A percentile compares a stretch with the other conserved stretches of the same genome.
phyloP scores from a whole-genome alignment of 352 stramenopile genomes.

The Phytopythium mirpurense region DNA sequence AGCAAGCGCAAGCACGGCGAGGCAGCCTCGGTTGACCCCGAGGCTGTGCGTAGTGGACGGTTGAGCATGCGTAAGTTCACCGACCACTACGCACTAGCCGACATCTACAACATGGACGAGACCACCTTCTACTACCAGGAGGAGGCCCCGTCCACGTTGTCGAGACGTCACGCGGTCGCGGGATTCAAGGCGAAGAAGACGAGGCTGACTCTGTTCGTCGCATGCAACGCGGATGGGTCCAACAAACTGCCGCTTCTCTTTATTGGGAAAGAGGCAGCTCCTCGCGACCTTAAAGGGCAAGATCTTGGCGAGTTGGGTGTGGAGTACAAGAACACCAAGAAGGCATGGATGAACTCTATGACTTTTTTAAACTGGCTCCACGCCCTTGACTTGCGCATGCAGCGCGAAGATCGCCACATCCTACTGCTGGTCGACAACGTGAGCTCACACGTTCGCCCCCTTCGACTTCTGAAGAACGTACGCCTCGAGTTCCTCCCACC shows the following conservation, averaged over 20 bases:
- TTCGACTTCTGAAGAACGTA: background rate
- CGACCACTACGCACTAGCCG: background rate
- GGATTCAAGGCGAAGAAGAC: conserved; percentile 10
- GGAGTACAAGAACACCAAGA: conserved; percentile 12
- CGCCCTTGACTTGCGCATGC: conserved; percentile 7
- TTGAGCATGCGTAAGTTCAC: conserved; percentile 1
- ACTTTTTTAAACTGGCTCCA: conserved; percentile 12
- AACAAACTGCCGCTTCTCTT: conserved; percentile 10
- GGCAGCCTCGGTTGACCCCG: conserved; percentile 6
- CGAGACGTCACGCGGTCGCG: background rate
- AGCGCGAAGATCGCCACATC: conserved; percentile 3
- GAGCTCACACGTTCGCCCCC: conserved; percentile 2
- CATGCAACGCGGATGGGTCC: conserved; percentile 7
- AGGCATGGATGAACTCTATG: conserved; percentile 15
- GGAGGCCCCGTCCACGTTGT: conserved; percentile 7
- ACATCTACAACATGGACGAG: conserved; percentile 16
- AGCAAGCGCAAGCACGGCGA: conserved; percentile 5
- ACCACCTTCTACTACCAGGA: conserved; percentile 8
- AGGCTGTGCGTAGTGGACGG: background rate
- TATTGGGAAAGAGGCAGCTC: conserved; percentile 6
- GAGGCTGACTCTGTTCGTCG: conserved; percentile 8
- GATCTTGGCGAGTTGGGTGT: conserved; percentile 5
- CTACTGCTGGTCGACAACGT: conserved; percentile 15
- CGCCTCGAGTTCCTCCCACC: too few relatives aligned
- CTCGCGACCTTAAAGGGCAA: conserved; percentile 7